A percentile compares a stretch with the other conserved stretches of the same genome.
phyloP scores from a whole-genome alignment of 2,329 filamentous ascomycete species.

The Fusarium pilosicola region DNA sequence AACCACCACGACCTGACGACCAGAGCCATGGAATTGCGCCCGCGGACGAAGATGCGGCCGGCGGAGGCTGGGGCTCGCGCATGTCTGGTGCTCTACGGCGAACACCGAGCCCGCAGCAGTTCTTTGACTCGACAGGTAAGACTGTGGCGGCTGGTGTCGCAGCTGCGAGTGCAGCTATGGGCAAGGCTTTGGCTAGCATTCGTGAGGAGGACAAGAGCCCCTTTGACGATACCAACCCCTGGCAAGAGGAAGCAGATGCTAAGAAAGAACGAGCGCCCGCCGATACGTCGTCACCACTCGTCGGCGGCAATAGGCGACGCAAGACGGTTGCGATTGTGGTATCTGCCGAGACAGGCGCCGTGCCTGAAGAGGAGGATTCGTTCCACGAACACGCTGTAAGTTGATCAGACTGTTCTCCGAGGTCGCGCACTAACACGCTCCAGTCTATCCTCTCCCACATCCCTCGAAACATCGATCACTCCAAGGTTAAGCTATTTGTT shows the following conservation, averaged over 20 bases:
- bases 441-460: constrained; percentile 93
- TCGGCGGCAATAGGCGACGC: constrained; percentile 62
- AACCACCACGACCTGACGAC: constrained; percentile 52
- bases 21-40: constrained; percentile 55
- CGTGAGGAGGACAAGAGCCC: constrained; percentile 81
- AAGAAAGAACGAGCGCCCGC: constrained; percentile 59
- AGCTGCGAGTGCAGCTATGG: constrained; percentile 83
- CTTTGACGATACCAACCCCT: constrained; percentile 87
- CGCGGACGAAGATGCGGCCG: constrained; percentile 45
- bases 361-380: constrained; percentile 67
- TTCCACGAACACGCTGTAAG: constrained; percentile 85
- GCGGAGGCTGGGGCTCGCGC: constrained; percentile 73
- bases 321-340: constrained; percentile 91
- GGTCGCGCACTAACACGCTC: constrained; percentile 18
- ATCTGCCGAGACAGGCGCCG: constrained; percentile 75
- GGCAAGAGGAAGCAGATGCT: constrained; percentile 88
- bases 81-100: constrained; percentile 84
- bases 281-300: constrained; percentile 45
- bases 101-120: constrained; percentile 87
- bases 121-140: constrained; percentile 85
- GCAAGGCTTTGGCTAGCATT: constrained; percentile 83
- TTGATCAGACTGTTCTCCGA: constrained; percentile 34
- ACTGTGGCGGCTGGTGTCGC: constrained; percentile 83
- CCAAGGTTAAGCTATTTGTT: constrained; percentile 81
- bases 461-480: constrained; percentile 78